Evolutionary conservation across 2,329 filamentous ascomycete genomes (phyloP).

Genomic region (Onygenales sp.): DNA sequence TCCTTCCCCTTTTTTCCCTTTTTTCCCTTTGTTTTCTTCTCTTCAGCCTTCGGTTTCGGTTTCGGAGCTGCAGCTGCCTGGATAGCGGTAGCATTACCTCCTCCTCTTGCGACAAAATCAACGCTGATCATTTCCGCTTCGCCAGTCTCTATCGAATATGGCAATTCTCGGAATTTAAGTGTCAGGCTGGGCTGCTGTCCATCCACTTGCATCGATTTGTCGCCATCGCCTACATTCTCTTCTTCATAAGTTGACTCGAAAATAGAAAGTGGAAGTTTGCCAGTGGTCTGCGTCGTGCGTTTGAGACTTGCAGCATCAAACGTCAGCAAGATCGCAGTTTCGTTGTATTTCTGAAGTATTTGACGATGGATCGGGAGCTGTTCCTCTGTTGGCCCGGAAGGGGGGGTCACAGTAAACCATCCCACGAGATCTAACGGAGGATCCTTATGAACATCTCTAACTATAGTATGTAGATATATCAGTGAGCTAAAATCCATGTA

Average conservation of each 20-base stretch:
- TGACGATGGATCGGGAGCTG: conserved; percentile 69
- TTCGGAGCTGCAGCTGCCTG: conserved; percentile 19
- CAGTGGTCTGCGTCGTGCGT: conserved; percentile 48
- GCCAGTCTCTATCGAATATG: conserved; percentile 83
- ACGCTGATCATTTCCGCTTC: conserved; percentile 98
- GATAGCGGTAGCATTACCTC: conserved; percentile 65
- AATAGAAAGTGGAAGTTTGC: conserved; percentile 79
- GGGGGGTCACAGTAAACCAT: conserved; percentile 75
- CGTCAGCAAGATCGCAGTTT: conserved; percentile 76
- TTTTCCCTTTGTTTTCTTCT: conserved; percentile 15
- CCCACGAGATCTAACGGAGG: conserved; percentile 79
- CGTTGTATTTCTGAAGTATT: conserved; percentile 65
- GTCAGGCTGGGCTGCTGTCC: conserved; percentile 49
- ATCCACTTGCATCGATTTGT: conserved; percentile 62
- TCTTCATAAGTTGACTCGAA: conserved; percentile 78
- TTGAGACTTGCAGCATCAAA: conserved; percentile 62
- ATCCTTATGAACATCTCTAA: conserved; percentile 79
- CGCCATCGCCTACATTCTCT: conserved; percentile 50
- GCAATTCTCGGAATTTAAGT: conserved; percentile 71
- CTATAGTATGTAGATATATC: conserved; percentile 36
- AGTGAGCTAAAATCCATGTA: conserved; percentile 3
- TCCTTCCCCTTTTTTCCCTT: conserved; percentile 27
- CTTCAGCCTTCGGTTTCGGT: conserved; percentile 16
- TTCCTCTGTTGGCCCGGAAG: conserved; percentile 58
- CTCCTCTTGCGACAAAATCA: conserved; percentile 80